Evolutionary conservation across 352 stramenopile genomes (phyloP).

Genomic region (Globisporangium ultimum): DNA sequence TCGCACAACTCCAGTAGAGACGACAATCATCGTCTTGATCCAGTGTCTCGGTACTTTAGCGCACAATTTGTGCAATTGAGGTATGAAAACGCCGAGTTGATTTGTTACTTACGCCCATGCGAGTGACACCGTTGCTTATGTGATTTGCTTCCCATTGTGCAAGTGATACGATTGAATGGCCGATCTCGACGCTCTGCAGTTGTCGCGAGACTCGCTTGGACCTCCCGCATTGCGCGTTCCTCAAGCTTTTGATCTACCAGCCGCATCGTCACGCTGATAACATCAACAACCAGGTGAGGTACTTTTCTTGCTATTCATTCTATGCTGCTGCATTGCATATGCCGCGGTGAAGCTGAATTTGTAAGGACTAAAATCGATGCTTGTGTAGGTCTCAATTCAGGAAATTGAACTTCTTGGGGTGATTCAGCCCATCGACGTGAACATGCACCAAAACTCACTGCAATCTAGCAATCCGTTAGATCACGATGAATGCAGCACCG

Average conservation of each 20-base stretch:
- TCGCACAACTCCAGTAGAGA: background rate
- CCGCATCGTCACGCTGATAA: slow-evolving; percentile 5
- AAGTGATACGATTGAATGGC: slow-evolving; percentile 8
- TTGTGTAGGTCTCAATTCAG: slow-evolving; percentile 23
- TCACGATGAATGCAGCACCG: slow-evolving; percentile 2
- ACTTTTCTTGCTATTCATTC: background rate
- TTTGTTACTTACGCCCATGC: background rate
- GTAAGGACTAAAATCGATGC: too few relatives aligned
- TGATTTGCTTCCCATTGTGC: too few relatives aligned
- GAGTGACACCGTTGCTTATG: too few relatives aligned
- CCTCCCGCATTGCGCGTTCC: slow-evolving; percentile 18
- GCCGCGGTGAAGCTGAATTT: too few relatives aligned
- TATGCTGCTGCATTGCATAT: background rate
- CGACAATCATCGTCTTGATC: slow-evolving; percentile 8
- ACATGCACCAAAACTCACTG: too few relatives aligned
- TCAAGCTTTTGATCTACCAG: slow-evolving; percentile 30
- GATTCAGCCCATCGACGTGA: background rate
- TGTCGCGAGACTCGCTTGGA: slow-evolving; percentile 14
- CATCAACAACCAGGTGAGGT: slow-evolving; percentile 19
- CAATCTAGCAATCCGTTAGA: background rate
- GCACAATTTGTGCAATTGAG: slow-evolving; percentile 21
- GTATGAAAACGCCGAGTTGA: slow-evolving; percentile 7
- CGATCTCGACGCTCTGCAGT: background rate
- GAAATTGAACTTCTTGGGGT: slow-evolving; percentile 26
- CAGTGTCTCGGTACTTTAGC: slow-evolving; percentile 32